These are phyloP conservation scores for Geum urbanum DNA, from an alignment of 306 rosid genomes.

Conservation along the genomic window DNA sequence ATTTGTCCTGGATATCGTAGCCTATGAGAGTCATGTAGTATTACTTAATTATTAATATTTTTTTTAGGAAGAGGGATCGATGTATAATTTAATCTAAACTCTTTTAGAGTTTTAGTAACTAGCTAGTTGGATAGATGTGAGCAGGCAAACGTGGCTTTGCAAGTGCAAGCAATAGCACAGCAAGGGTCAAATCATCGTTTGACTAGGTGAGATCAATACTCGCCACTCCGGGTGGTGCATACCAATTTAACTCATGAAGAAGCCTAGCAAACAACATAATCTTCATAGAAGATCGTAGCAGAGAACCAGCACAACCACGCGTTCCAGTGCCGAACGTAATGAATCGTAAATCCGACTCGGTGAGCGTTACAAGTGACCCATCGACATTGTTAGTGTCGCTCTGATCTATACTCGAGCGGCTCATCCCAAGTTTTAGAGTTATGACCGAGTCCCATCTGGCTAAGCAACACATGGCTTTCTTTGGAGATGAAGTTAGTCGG, in stretches of 20 bases:
- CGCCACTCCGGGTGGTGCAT: too few relatives aligned
- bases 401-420: constrained; percentile 22
- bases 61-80: too few relatives aligned
- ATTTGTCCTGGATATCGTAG: too few relatives aligned
- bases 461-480: constrained; percentile 36
- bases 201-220: too few relatives aligned
- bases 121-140: too few relatives aligned
- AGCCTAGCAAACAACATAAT: constrained; percentile 34
- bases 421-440: constrained; percentile 37
- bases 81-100: too few relatives aligned
- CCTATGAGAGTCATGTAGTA: too few relatives aligned
- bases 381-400: background rate
- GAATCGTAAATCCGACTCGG: constrained; percentile 2
- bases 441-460: constrained; percentile 31
- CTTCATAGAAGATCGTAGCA: constrained; percentile 29
- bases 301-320: constrained; percentile 29
- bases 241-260: background rate
- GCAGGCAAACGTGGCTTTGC: too few relatives aligned
- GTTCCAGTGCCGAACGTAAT: constrained; percentile 5
- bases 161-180: too few relatives aligned
- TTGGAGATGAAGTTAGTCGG: constrained; percentile 36
- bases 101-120: too few relatives aligned
- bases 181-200: too few relatives aligned
- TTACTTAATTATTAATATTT: too few relatives aligned
- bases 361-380: background rate